Conservation (phyloP, 75 land plant species). For the Isoetes taiwanensis region DNA sequence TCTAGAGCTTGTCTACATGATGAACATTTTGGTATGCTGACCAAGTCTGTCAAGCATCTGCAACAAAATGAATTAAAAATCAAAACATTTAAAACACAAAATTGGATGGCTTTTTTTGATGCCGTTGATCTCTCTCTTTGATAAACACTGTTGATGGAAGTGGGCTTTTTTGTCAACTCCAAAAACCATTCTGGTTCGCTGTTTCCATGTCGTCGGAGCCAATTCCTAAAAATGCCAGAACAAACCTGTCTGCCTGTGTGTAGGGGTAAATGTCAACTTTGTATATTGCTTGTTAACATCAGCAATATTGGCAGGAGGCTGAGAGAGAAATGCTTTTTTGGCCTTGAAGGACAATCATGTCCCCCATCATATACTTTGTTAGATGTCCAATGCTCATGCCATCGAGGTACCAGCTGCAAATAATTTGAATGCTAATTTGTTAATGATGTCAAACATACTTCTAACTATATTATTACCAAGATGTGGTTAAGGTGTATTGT, state of each 20-base stretch:
- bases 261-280: conserved; percentile 89
- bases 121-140: conserved; percentile 36
- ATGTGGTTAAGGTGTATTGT: too few species aligned
- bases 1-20: conserved; percentile 64
- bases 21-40: conserved; percentile 91
- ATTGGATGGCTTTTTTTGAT: too few species aligned
- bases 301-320: conserved; percentile 23
- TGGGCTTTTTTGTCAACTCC: conserved; percentile 31
- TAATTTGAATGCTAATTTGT: neutral
- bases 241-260: conserved; percentile 97
- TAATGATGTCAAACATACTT: neutral
- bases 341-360: conserved; percentile 98
- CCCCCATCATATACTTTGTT: conserved; percentile 98
- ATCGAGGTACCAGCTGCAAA: conserved; percentile 68
- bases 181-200: conserved; percentile 80
- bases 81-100: too few species aligned
- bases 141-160: conserved; percentile 63
- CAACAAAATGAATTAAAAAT: neutral
- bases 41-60: conserved; percentile 96
- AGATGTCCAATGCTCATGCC: conserved; percentile 99
- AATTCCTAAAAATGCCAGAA: conserved; percentile 82
- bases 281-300: conserved; percentile 74
- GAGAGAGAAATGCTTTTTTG: conserved; percentile 69
- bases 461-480: too few species aligned
- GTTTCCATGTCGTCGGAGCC: conserved; percentile 74